These are phyloP conservation scores for Botryotinia calthae DNA, from an alignment of 2,329 filamentous ascomycete species.

Conservation along the genomic window DNA sequence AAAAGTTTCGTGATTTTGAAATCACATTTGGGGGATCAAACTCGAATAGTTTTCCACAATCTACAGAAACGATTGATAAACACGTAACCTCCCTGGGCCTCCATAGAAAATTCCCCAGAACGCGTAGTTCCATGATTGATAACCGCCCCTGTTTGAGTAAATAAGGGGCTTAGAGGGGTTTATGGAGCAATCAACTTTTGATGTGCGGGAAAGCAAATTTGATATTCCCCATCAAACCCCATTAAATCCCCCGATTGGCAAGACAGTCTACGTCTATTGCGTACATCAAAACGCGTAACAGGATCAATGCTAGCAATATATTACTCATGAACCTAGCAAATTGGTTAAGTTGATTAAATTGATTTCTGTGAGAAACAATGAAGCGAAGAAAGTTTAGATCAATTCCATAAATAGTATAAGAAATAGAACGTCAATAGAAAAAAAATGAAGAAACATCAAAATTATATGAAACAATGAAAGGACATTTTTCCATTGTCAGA, in stretches of 20 bases:
- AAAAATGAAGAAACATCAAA: neutral
- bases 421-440: neutral
- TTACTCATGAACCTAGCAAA: neutral
- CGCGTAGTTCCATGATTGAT: neutral
- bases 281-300: constrained; percentile 3
- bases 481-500: neutral
- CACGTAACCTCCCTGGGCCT: neutral
- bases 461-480: neutral
- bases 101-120: neutral
- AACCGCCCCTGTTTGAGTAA: neutral
- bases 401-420: neutral
- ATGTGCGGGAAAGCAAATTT: neutral
- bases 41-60: neutral
- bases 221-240: neutral
- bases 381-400: neutral
- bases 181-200: neutral
- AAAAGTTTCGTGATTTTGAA: constrained; percentile 13
- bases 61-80: neutral
- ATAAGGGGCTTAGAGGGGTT: neutral
- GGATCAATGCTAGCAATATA: neutral
- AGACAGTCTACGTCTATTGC: neutral
- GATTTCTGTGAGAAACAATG: neutral
- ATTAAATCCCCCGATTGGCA: neutral
- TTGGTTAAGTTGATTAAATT: neutral
- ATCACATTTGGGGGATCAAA: neutral